phyloP scores from a whole-genome alignment of 129 eudicot species.

The Heracleum sosnowskyi region DNA sequence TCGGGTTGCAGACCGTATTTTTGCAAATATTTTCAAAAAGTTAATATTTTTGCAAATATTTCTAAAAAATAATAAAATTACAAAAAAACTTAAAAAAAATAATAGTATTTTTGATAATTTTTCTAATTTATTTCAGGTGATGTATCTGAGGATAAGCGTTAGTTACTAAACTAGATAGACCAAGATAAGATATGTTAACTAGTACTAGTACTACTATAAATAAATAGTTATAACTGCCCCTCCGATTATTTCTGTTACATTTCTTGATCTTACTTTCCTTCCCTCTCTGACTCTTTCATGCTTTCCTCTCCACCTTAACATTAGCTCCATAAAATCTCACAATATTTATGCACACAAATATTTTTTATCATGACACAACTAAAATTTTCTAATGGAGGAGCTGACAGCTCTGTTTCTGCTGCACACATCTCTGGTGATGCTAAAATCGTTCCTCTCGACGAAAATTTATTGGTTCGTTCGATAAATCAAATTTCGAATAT shows the following conservation, averaged over 20 bases:
- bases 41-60: no score
- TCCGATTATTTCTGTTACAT: constrained; percentile 2
- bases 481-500: background rate
- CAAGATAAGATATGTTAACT: background rate
- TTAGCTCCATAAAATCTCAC: background rate
- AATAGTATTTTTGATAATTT: no score
- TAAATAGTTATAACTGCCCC: background rate
- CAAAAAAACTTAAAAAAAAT: no score
- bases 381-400: background rate
- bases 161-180: background rate
- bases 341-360: background rate
- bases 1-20: no score
- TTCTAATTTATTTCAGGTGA: background rate
- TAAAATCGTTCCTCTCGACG: background rate
- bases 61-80: no score
- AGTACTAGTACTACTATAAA: background rate
- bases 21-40: no score
- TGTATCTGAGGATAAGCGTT: background rate
- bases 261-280: background rate
- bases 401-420: background rate
- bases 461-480: background rate
- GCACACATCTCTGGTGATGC: background rate
- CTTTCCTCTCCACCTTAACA: background rate
- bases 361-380: background rate
- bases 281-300: constrained; percentile 1